Conservation (phyloP, 345 rosid species). For the Rubroshorea leprosula region DNA sequence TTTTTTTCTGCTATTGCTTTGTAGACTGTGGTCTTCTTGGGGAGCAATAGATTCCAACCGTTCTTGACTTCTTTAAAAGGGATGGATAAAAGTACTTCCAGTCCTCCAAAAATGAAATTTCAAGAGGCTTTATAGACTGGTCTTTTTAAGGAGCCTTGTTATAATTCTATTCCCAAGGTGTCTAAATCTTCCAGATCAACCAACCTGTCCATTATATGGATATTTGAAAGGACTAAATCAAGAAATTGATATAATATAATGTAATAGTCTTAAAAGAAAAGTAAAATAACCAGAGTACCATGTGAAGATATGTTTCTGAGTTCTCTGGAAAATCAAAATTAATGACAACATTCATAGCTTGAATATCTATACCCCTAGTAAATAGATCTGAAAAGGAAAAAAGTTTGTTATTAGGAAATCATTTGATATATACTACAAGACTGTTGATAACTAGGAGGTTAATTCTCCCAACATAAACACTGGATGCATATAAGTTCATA, state of each 20-base stretch:
- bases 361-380: slow-evolving; percentile 99
- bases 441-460: background rate
- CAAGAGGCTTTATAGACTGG: no score
- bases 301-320: slow-evolving; percentile 96
- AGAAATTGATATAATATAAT: no score
- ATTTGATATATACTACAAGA: no score
- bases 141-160: no score
- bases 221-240: background rate
- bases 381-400: slow-evolving; percentile 66
- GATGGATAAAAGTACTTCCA: no score
- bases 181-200: slow-evolving; percentile 98
- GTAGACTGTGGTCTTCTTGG: no score
- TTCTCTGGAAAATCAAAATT: slow-evolving; percentile 97
- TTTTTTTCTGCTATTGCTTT: no score
- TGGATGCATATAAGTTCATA: background rate
- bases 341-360: slow-evolving; percentile 97
- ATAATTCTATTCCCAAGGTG: no score
- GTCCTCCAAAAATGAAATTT: no score
- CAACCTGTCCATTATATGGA: slow-evolving; percentile 49
- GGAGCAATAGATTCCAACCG: no score
- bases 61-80: no score
- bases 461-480: slow-evolving; percentile 1
- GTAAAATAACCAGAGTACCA: slow-evolving; percentile 44
- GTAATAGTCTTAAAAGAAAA: background rate
- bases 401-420: slow-evolving; percentile 11